Conservation (phyloP, 1,284 basidiomycete species). For the Cryptococcus hybrid region DNA sequence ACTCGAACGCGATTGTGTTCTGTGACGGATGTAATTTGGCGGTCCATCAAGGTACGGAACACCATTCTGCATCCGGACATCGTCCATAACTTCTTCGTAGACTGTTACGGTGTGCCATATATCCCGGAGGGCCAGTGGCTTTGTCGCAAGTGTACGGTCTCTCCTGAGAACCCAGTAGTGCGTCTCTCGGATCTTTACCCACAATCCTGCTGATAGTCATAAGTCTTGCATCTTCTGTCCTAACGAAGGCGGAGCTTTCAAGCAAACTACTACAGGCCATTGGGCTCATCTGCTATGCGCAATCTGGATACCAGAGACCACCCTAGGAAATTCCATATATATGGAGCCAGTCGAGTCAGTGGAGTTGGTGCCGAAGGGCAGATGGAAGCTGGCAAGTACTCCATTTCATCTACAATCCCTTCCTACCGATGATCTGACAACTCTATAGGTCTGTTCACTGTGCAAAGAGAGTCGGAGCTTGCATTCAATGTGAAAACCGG, state of each 20-base stretch:
- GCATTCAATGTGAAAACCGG: conserved; percentile 92
- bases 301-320: conserved; percentile 96
- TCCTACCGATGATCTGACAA: background rate
- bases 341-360: conserved; percentile 98
- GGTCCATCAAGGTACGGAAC: conserved; percentile 82
- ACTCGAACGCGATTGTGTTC: conserved; percentile 98
- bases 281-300: conserved; percentile 98
- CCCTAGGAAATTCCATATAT: conserved; percentile 91
- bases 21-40: conserved; percentile 99
- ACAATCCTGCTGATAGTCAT: background rate
- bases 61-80: background rate
- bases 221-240: conserved; percentile 93
- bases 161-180: conserved; percentile 93
- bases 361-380: conserved; percentile 80
- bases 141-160: conserved; percentile 97
- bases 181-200: conserved; percentile 35
- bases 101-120: conserved; percentile 99
- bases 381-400: conserved; percentile 84
- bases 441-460: conserved; percentile 70
- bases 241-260: conserved; percentile 96
- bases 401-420: background rate
- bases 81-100: conserved; percentile 52
- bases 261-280: conserved; percentile 88
- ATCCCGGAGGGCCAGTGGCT: conserved; percentile 99
- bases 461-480: conserved; percentile 86